phyloP scores from a whole-genome alignment of 75 land plant genomes.

The Cryptomeria japonica region DNA sequence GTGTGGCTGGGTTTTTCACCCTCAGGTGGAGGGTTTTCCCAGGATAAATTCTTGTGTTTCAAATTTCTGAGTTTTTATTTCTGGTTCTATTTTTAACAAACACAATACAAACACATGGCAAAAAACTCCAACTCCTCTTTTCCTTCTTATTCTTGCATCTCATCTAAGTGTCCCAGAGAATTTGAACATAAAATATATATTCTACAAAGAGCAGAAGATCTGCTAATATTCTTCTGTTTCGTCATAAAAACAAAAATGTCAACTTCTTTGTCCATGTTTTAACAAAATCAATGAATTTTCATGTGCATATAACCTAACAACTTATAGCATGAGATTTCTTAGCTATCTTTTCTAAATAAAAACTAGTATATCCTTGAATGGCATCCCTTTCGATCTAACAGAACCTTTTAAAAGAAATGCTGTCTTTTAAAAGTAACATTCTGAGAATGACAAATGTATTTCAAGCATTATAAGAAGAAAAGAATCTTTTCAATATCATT shows the following conservation, averaged over 20 bases:
- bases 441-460: background rate
- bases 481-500: background rate
- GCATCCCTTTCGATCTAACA: background rate
- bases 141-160: background rate
- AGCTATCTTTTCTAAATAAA: background rate
- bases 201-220: background rate
- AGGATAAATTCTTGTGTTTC: no score
- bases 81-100: no score
- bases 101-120: background rate
- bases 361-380: background rate
- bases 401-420: background rate
- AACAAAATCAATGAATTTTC: background rate
- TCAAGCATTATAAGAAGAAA: background rate
- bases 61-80: no score
- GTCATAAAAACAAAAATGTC: background rate
- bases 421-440: background rate
- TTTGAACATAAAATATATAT: background rate
- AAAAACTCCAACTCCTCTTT: background rate
- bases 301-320: background rate
- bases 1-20: no score
- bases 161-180: background rate
- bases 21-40: no score
- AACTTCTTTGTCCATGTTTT: background rate
- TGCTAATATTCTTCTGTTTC: background rate
- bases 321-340: background rate